Evolutionary conservation across 768 basidiomycete genomes (phyloP).

Genomic region (Suillus occidentalis): DNA sequence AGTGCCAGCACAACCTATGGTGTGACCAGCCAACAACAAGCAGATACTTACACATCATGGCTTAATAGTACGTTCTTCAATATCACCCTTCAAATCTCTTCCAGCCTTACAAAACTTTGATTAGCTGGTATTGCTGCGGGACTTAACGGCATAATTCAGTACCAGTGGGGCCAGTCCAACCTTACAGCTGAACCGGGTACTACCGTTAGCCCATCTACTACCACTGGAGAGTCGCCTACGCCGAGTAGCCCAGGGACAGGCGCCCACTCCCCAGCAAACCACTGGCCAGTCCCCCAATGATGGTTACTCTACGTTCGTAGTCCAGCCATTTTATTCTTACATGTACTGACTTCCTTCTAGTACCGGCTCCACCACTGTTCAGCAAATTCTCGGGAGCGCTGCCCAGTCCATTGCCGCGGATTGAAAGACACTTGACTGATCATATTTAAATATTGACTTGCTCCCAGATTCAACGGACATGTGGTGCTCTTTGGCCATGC

Average conservation of each 20-base stretch:
- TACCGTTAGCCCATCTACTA: constrained; percentile 33
- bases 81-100: not conserved
- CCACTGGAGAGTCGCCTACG: constrained; percentile 19
- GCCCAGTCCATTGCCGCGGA: constrained; percentile 37
- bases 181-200: constrained; percentile 50
- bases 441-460: not conserved
- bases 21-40: constrained; percentile 53
- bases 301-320: constrained; percentile 49
- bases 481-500: not conserved
- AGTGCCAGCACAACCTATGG: constrained; percentile 35
- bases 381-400: constrained; percentile 32
- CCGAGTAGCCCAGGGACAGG: constrained; percentile 21
- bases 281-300: constrained; percentile 64
- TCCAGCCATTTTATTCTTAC: constrained; percentile 1
- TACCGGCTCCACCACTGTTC: constrained; percentile 26
- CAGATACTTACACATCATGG: constrained; percentile 56
- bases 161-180: constrained; percentile 55
- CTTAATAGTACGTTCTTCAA: constrained; percentile 39
- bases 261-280: constrained; percentile 28
- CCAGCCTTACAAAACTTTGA: constrained; percentile 2
- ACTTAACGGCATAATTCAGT: constrained; percentile 26
- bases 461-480: constrained; percentile 3
- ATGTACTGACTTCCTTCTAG: constrained; percentile 17
- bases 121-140: constrained; percentile 43
- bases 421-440: constrained; percentile 5